Percentiles rank a stretch among this genome's conserved stretches.
phyloP scores from a whole-genome alignment of 108 stramenopile species.

The Fistulifera pelliculosa region DNA sequence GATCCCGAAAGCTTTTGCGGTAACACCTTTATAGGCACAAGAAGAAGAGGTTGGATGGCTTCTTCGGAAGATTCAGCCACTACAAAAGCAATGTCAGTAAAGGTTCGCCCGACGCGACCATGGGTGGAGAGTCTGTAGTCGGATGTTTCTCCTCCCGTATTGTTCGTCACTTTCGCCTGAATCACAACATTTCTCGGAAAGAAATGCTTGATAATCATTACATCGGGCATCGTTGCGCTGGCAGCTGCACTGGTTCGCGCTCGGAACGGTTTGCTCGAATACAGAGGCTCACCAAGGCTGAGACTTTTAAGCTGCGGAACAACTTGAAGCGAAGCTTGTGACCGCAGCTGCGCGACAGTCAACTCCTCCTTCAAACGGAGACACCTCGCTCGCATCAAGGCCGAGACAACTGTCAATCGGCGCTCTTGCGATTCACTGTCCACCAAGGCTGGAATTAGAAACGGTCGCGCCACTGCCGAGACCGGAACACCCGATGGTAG shows the following conservation, averaged over 20 bases:
- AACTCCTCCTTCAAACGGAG: constrained; percentile 61
- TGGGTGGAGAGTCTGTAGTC: neutral
- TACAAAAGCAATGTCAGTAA: constrained; percentile 72
- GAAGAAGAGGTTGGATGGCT: constrained; percentile 54
- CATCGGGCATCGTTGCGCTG: constrained; percentile 68
- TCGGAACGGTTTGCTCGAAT: constrained; percentile 68
- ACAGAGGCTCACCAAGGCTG: constrained; percentile 66
- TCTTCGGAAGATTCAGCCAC: constrained; percentile 92
- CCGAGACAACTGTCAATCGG: constrained; percentile 63
- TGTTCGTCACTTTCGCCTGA: constrained; percentile 74
- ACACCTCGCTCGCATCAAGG: constrained; percentile 65
- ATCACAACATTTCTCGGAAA: constrained; percentile 75
- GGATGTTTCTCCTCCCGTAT: constrained; percentile 10
- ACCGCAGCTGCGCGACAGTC: constrained; percentile 70
- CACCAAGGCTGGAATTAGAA: constrained; percentile 77
- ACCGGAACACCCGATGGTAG: constrained; percentile 77
- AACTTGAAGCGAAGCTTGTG: constrained; percentile 60
- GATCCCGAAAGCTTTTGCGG: constrained; percentile 58
- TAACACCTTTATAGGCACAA: constrained; percentile 63
- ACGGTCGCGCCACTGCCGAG: constrained; percentile 63
- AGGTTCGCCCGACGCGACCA: constrained; percentile 29
- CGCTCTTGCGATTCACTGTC: constrained; percentile 79
- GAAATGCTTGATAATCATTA: constrained; percentile 78
- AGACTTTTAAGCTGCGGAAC: constrained; percentile 57
- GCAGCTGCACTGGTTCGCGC: constrained; percentile 49